Percentiles rank a stretch among this genome's conserved stretches.
Evolutionary conservation across 305 asterid genomes (phyloP).

Genomic region (Lippia alba): DNA sequence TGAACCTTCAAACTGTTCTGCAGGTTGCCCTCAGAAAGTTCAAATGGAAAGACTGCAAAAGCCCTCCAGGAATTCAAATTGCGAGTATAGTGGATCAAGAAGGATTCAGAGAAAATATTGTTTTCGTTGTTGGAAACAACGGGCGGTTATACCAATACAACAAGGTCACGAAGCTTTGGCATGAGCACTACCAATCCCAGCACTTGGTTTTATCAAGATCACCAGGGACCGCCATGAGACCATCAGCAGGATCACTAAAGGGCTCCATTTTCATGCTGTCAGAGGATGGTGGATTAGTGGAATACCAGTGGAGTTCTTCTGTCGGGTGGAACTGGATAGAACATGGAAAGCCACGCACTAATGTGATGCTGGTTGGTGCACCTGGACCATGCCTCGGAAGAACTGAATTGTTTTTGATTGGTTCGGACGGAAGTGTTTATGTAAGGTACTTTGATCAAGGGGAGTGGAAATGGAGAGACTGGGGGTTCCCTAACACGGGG

Average conservation of each 20-base stretch:
- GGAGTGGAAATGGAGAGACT: conserved; percentile 82
- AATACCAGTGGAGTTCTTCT: conserved; percentile 64
- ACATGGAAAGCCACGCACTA: conserved; percentile 74
- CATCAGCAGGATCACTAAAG: conserved; percentile 43
- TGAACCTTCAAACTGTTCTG: conserved; percentile 10
- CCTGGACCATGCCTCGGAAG: conserved; percentile 84
- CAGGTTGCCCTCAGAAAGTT: conserved; percentile 82
- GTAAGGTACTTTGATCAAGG: conserved; percentile 61
- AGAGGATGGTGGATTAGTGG: conserved; percentile 71
- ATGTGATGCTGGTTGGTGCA: conserved; percentile 67
- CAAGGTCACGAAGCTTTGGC: conserved; percentile 80
- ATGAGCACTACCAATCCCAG: conserved; percentile 79
- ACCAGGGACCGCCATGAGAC: conserved; percentile 73
- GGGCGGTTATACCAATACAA: conserved; percentile 86
- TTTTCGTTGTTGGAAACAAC: conserved; percentile 66
- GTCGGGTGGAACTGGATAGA: conserved; percentile 93
- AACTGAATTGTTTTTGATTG: conserved; percentile 59
- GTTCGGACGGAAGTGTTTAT: conserved; percentile 79
- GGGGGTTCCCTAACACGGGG: conserved; percentile 54
- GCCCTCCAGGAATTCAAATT: conserved; percentile 57
- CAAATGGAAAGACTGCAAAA: conserved; percentile 90
- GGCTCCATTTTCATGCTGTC: conserved; percentile 89
- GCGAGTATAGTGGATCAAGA: conserved; percentile 84
- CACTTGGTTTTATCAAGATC: conserved; percentile 70
- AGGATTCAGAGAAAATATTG: conserved; percentile 70